Base-by-base conservation (phyloP, 2,329 filamentous ascomycete species). In the Acrocalymma vagum region DNA sequence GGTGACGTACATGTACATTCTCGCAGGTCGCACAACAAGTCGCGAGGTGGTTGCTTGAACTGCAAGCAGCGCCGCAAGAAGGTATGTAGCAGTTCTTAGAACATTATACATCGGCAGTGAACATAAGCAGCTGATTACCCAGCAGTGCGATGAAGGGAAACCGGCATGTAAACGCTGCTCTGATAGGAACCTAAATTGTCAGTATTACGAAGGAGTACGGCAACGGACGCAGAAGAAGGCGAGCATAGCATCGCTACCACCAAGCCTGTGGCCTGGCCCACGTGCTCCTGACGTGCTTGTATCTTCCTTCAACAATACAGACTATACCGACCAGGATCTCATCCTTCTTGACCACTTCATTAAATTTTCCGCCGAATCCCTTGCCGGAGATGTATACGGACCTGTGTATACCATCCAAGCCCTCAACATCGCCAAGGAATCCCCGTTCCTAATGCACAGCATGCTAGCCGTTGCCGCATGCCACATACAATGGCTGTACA, bases 401-500 rank as follows among this genome's bases (percentile, higher is more conserved):
- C 30, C 20, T 10, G 20, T 45, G 10, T 45, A 38, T 41, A 38
- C 40, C 6, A 17, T 16, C 10, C 9, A 34, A 31, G 38, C 36
- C 7, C 7, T 48, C 6, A 31, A 38, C 10, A 22, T 51, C 11
- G 44, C 44, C 3, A 48, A 48, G 28, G 26, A 42, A 21, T 38
- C 35, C 14, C 40, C 48, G 2, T 45, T 28, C 20, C 13, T 51
- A 23, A 48, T 51, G 48, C 48, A 51, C 34, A 40, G 36, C n/a
- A 48, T 48, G 37, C 24, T 51, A 22, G 48, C 48, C n/a, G 15
- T 48, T 3, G 36, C 44, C 9, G 44, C 48, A 4, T 51, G 48
- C 18, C 48, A 51, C 14, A 15, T 51, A 5, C 44, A 51, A 25
- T n/a, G n/a, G n/a, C n/a, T n/a, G n/a, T 34, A 46, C 8, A 9